These are phyloP conservation scores for Leersia perrieri DNA, from an alignment of 176 grass and related monocot genomes.

Conservation along the genomic window DNA sequence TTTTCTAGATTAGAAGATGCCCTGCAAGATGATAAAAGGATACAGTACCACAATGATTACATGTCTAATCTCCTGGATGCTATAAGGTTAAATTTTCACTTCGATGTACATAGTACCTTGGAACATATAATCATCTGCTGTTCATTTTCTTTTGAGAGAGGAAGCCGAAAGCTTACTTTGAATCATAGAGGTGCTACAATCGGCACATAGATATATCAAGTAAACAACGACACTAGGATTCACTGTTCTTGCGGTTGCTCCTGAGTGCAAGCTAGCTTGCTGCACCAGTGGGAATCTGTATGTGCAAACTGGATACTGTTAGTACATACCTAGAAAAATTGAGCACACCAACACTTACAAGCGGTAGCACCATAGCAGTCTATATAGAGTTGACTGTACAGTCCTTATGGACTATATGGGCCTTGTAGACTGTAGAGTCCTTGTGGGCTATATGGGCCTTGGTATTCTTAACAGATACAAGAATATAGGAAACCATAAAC, in stretches of 20 bases:
- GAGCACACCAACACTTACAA: too few species aligned
- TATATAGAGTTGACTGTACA: too few species aligned
- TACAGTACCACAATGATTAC: conserved; percentile 84
- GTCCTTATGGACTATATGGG: too few species aligned
- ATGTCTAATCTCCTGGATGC: conserved; percentile 67
- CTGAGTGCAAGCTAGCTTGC: background rate
- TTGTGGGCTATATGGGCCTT: too few species aligned
- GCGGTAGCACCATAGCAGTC: too few species aligned
- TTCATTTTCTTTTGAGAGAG: background rate
- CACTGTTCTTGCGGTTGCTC: background rate
- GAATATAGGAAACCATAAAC: background rate
- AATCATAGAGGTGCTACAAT: background rate
- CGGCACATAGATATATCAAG: background rate
- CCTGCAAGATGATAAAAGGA: conserved; percentile 79
- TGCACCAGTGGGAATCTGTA: background rate
- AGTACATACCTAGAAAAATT: too few species aligned
- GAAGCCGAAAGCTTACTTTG: background rate
- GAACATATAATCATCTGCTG: background rate
- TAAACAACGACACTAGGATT: background rate
- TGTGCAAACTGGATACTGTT: too few species aligned
- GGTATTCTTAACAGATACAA: too few species aligned
- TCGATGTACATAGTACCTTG: background rate
- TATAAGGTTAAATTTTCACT: conserved; percentile 52
- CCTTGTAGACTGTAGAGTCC: too few species aligned
- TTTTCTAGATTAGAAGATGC: conserved; percentile 51